Evolutionary conservation across 2,329 filamentous ascomycete genomes (phyloP).

Genomic region (Trichoderma sp.): DNA sequence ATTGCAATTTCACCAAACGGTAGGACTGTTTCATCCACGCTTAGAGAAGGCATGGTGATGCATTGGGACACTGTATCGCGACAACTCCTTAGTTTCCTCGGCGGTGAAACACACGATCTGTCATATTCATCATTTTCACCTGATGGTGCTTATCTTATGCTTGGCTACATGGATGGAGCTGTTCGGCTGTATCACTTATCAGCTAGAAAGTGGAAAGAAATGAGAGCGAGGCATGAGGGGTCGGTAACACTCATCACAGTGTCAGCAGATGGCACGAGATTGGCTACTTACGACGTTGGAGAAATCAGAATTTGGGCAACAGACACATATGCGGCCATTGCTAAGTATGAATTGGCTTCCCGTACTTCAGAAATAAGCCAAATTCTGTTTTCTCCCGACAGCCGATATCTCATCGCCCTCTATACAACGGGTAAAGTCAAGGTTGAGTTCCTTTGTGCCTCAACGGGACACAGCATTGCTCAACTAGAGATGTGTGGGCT

Average conservation of each 20-base stretch:
- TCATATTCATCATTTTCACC: not conserved
- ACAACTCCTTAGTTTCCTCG: not conserved
- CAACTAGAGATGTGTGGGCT: not conserved
- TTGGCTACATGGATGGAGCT: not conserved
- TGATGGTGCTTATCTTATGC: not conserved
- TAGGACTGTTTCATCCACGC: not conserved
- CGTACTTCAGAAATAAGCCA: not conserved
- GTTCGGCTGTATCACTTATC: not conserved
- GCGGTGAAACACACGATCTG: not conserved
- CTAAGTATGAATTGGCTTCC: not conserved
- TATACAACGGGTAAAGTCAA: not conserved
- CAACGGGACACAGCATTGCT: not conserved
- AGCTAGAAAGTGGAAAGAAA: not conserved
- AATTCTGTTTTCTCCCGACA: slow-evolving; percentile 4
- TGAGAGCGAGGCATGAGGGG: not conserved
- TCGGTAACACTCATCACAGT: not conserved
- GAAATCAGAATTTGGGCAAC: not conserved
- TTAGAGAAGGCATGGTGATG: not conserved
- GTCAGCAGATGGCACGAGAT: not conserved
- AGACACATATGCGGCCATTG: not conserved
- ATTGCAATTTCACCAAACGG: not conserved
- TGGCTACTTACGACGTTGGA: not conserved
- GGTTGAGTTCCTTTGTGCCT: not conserved
- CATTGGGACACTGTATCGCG: not conserved
- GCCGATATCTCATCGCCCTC: not conserved